Evolutionary conservation across 2,329 filamentous ascomycete genomes (phyloP).

Genomic region (Monilinia aucupariae): DNA sequence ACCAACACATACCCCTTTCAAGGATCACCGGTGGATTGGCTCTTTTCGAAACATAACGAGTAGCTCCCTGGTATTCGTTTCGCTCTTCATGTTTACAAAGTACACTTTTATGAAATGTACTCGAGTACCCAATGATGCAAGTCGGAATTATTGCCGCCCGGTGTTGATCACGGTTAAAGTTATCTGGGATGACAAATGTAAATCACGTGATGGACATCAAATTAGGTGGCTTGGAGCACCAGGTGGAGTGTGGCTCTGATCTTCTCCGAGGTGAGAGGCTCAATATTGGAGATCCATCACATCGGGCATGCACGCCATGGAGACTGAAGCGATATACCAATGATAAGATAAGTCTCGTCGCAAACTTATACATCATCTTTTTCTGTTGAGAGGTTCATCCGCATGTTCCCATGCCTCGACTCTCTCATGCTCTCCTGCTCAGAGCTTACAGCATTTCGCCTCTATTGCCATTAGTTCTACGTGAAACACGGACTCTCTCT

Average conservation of each 20-base stretch:
- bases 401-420: slow-evolving; percentile 51
- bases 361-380: neutral
- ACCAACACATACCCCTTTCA: too few species aligned
- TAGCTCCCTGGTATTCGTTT: too few species aligned
- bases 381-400: neutral
- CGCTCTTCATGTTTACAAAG: too few species aligned
- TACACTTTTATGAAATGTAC: too few species aligned
- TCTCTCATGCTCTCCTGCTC: slow-evolving; percentile 52
- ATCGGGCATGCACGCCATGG: neutral
- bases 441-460: slow-evolving; percentile 50
- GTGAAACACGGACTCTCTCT: slow-evolving; percentile 55
- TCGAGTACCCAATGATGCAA: too few species aligned
- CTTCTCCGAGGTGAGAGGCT: neutral
- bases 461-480: slow-evolving; percentile 56
- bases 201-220: neutral
- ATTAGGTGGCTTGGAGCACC: neutral
- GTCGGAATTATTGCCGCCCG: neutral
- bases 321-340: neutral
- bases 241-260: slow-evolving; percentile 1
- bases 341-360: neutral
- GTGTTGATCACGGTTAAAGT: neutral
- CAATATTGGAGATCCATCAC: too few species aligned
- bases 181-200: neutral
- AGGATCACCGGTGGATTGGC: too few species aligned
- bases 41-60: too few species aligned